These are phyloP conservation scores for Schwanniomyces polymorphus DNA, from an alignment of 805 yeast genomes.

Conservation along the genomic window DNA sequence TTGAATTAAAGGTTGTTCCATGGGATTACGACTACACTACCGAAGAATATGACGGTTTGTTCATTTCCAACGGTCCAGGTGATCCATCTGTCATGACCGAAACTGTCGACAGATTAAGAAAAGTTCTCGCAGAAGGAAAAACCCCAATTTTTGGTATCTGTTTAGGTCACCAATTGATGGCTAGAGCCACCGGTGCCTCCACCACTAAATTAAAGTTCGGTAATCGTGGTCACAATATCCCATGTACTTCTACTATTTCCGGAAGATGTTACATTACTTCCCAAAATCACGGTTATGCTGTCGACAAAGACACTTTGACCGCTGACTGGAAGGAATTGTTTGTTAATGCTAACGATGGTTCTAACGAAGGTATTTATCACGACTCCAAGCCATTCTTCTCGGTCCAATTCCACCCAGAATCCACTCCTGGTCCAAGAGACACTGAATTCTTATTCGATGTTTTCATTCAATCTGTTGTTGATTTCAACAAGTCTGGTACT, in stretches of 20 bases:
- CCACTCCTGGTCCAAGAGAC: constrained; percentile 99
- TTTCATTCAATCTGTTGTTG: constrained; percentile 78
- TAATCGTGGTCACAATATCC: constrained; percentile 99
- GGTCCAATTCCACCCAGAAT: constrained; percentile 99
- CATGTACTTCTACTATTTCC: constrained; percentile 83
- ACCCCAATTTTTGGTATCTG: constrained; percentile 97
- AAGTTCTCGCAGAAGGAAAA: constrained; percentile 60
- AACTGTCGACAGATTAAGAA: constrained; percentile 59
- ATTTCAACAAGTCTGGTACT: constrained; percentile 55
- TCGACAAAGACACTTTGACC: constrained; percentile 73
- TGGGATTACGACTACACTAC: constrained; percentile 84
- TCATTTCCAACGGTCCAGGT: constrained; percentile 98
- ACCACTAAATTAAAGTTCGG: constrained; percentile 93
- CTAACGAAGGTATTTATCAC: constrained; percentile 98
- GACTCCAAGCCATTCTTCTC: constrained; percentile 87
- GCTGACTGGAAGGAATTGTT: constrained; percentile 91
- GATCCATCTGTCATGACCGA: constrained; percentile 86
- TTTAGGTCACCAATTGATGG: constrained; percentile 95
- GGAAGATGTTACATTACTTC: constrained; percentile 98
- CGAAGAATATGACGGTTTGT: constrained; percentile 91
- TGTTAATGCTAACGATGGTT: constrained; percentile 93
- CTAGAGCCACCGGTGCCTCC: constrained; percentile 93
- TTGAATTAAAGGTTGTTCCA: constrained; percentile 92
- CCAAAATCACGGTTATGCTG: constrained; percentile 98
- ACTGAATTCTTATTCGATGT: constrained; percentile 96